Base-by-base conservation (phyloP, 2,329 filamentous ascomycete species). In the Nigrospora oryzae region DNA sequence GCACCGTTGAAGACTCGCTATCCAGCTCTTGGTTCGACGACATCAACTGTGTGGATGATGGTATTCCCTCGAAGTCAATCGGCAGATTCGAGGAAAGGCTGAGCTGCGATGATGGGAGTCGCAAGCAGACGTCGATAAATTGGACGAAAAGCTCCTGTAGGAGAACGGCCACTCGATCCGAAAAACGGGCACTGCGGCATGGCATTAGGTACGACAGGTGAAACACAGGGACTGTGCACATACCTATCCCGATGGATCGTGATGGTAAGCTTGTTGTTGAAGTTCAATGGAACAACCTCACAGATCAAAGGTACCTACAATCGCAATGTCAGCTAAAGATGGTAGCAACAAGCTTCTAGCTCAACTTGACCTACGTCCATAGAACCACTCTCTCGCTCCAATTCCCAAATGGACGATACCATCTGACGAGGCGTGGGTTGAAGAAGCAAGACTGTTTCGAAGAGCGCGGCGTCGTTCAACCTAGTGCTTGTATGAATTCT, bases 391-490 rank as follows among this genome's bases (percentile, higher is more conserved):
- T 84, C 81, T 14, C 69, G 64, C 43, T 74, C 65, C 1, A 84
- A 55, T 0, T 66, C 68, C 81, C 81, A 85, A 2, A 84, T 53
- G 0, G 50, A 52, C 5, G 60, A 53, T 41, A 84, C 74, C 49
- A 86, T 73, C 3, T 75, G 68, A 31, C 78, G 74, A 7, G 69
- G 56, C 0, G 76, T 70, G 37, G 83, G 81, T 57, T 96, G 90
- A 11, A 95, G 68, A 40, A 96, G 76, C 14, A 96, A 68, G 30
- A 95, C 65, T 1, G 84, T 86, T 57, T 95, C 87, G 59, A 95
- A 95, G 0, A 95, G 66, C 12, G 71, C 2, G 74, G 71, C 1
- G 55, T 51, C 3, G 46, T 73, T 59, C 46, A 62, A 47, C 50
- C 65, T 54, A 56, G 68, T 51, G 53, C 70, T 64, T 2, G 65